Conservation (phyloP, 2,329 filamentous ascomycete genomes). For the Fusarium pseudocircinatum region DNA sequence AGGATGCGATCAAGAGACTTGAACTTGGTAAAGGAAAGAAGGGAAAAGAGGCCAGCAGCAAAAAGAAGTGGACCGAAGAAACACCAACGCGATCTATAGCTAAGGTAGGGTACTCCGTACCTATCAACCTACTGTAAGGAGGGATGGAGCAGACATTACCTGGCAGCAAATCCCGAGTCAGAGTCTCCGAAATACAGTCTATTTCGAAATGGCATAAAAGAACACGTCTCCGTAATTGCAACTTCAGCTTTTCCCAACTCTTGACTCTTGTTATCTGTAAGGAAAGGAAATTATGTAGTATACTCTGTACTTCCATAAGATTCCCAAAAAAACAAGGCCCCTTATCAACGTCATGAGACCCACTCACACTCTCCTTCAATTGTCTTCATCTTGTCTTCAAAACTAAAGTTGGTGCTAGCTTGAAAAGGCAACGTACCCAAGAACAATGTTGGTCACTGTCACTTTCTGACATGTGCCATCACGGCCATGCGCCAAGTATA, state of each 20-base stretch:
- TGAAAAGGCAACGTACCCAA: neutral
- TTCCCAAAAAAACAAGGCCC: slow-evolving; percentile 7
- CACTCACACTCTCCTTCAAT: slow-evolving; percentile 14
- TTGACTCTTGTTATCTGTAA: neutral
- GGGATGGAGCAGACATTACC: neutral
- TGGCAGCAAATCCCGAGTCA: neutral
- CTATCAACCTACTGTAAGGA: neutral
- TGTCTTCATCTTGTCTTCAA: neutral
- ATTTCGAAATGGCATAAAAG: neutral
- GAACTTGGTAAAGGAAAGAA: slow-evolving; percentile 22
- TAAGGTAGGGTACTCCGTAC: neutral
- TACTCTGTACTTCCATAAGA: slow-evolving; percentile 6
- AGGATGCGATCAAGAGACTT: slow-evolving; percentile 1
- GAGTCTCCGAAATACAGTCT: neutral
- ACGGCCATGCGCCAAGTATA: neutral
- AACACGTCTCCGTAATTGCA: neutral
- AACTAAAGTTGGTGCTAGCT: neutral
- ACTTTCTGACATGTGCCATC: slow-evolving; percentile 20
- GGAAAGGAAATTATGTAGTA: slow-evolving; percentile 13
- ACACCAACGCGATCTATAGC: neutral
- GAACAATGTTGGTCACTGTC: slow-evolving; percentile 7
- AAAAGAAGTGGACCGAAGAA: slow-evolving; percentile 34
- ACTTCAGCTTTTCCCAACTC: neutral
- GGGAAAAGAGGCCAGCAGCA: slow-evolving; percentile 26
- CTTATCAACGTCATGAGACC: slow-evolving; percentile 31